Evolutionary conservation across 139 green algal species (phyloP).

Genomic region (Tetradesmus lagerheimii): DNA sequence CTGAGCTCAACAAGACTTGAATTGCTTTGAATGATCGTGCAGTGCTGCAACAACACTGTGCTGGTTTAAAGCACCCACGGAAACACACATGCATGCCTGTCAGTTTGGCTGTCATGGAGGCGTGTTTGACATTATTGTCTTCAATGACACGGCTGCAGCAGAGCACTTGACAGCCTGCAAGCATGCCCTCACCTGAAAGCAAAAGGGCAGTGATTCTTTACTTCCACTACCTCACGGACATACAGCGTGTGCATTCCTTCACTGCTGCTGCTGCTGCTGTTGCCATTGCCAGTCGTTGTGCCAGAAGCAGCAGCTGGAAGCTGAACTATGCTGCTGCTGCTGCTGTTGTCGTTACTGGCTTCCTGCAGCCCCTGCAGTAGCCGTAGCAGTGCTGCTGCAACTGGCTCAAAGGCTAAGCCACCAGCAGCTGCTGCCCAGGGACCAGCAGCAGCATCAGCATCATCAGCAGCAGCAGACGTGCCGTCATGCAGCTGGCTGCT

Average conservation of each 20-base stretch:
- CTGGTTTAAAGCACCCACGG: too few relatives aligned
- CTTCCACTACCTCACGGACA: constrained; percentile 77
- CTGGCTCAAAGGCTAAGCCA: not conserved
- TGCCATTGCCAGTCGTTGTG: not conserved
- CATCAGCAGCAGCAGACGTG: not conserved
- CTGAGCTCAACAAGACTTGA: too few relatives aligned
- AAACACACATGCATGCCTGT: too few relatives aligned
- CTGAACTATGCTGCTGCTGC: not conserved
- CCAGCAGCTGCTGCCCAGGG: constrained; percentile 5
- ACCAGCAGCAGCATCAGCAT: not conserved
- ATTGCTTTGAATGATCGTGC: too few relatives aligned
- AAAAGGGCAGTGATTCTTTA: constrained; percentile 88
- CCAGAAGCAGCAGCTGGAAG: not conserved
- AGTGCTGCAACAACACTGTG: too few relatives aligned
- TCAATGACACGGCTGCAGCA: too few relatives aligned
- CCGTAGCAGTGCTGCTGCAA: not conserved
- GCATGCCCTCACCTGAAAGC: constrained; percentile 43
- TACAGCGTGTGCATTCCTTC: not conserved
- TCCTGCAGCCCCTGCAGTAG: not conserved
- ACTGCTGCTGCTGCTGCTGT: constrained; percentile 1
- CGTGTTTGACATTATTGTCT: too few relatives aligned
- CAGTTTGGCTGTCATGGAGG: too few relatives aligned
- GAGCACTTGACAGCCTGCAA: too few relatives aligned
- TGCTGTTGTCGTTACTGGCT: not conserved
- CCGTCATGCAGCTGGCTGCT: not conserved